Conservation (phyloP, 176 grass and related monocot genomes). For the Aegilops bicornis region DNA sequence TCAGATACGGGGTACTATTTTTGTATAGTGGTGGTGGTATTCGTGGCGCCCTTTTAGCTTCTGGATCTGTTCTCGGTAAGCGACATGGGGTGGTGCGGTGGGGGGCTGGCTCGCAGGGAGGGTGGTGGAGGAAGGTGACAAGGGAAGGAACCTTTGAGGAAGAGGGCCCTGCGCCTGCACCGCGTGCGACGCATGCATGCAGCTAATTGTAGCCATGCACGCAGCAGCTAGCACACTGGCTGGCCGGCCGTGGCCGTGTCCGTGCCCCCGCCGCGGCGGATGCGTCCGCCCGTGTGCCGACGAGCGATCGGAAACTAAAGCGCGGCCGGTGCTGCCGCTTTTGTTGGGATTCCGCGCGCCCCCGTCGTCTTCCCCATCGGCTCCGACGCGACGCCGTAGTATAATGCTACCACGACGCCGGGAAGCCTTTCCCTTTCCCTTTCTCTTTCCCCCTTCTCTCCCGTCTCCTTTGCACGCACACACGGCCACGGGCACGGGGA, state of each 20-base stretch:
- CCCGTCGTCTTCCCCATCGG: slow-evolving; percentile 22
- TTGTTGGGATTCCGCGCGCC: neutral
- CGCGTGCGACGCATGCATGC: neutral
- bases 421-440: slow-evolving; percentile 4
- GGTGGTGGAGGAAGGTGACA: slow-evolving; percentile 37
- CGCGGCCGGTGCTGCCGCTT: neutral
- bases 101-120: neutral
- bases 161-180: slow-evolving; percentile 5
- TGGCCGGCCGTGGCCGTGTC: neutral
- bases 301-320: neutral
- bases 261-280: neutral
- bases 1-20: neutral
- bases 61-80: slow-evolving; percentile 48
- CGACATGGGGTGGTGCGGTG: neutral
- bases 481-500: neutral
- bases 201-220: slow-evolving; percentile 9
- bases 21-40: neutral
- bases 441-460: neutral
- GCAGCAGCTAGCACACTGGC: neutral
- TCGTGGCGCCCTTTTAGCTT: slow-evolving; percentile 5
- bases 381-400: neutral
- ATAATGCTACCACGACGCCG: neutral
- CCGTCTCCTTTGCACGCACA: slow-evolving; percentile 10
- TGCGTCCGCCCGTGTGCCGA: slow-evolving; percentile 28
- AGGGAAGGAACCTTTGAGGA: slow-evolving; percentile 35